Percentiles rank a stretch among this genome's conserved stretches.
Evolutionary conservation across 2,329 filamentous ascomycete genomes (phyloP).

Genomic region (Aspergillus texensis): DNA sequence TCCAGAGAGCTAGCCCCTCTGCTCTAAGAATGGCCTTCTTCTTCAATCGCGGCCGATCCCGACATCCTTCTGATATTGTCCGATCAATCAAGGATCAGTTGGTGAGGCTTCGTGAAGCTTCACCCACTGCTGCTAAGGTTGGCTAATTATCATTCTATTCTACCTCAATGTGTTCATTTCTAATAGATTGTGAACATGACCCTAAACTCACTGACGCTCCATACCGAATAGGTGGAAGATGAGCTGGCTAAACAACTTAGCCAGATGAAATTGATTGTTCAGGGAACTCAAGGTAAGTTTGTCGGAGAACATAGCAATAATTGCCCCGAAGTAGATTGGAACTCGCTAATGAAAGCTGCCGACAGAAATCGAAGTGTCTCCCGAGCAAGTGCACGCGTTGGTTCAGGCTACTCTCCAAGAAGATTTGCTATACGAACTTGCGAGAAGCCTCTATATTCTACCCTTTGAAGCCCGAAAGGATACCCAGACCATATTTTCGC

Average conservation of each 20-base stretch:
- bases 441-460: conserved; percentile 77
- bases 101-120: conserved; percentile 60
- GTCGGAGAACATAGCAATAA: background rate
- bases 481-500: conserved; percentile 92
- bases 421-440: conserved; percentile 83
- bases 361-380: conserved; percentile 79
- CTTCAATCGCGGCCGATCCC: conserved; percentile 64
- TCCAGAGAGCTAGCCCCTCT: conserved; percentile 13
- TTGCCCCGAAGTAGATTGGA: background rate
- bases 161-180: conserved; percentile 4
- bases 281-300: conserved; percentile 79
- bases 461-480: conserved; percentile 97
- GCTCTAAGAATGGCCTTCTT: conserved; percentile 66
- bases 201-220: conserved; percentile 16
- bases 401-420: conserved; percentile 84
- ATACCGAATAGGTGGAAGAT: conserved; percentile 68
- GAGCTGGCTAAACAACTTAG: conserved; percentile 82
- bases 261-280: conserved; percentile 90
- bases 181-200: background rate
- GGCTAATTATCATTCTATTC: conserved; percentile 11
- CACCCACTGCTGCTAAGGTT: conserved; percentile 60
- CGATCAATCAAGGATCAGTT: conserved; percentile 66
- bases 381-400: conserved; percentile 84
- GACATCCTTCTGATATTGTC: conserved; percentile 64
- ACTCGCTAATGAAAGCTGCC: conserved; percentile 15